phyloP scores from a whole-genome alignment of 1,284 basidiomycete species.

The Tetrapyrgos nigripes region DNA sequence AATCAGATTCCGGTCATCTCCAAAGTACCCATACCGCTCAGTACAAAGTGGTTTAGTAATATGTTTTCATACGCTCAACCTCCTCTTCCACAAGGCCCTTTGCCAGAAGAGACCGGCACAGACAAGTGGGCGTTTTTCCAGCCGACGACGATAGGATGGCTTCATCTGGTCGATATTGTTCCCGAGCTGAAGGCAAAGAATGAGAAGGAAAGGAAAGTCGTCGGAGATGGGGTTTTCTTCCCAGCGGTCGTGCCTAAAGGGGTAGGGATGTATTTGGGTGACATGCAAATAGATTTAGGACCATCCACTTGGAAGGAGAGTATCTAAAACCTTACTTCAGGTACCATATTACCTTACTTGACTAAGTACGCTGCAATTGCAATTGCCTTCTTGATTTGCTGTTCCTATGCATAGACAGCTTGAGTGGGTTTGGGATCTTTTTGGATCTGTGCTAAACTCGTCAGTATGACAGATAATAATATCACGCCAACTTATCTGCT shows the following conservation, averaged over 20 bases:
- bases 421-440: too few species aligned
- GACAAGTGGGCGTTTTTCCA: neutral
- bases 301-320: neutral
- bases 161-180: neutral
- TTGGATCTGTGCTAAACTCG: too few species aligned
- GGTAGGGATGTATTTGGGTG: neutral
- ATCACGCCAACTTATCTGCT: too few species aligned
- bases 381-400: too few species aligned
- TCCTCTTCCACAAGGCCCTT: conserved; percentile 10
- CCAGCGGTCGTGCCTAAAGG: conserved; percentile 2
- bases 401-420: too few species aligned
- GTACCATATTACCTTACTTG: too few species aligned
- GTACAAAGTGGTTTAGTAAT: neutral
- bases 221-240: conserved; percentile 15
- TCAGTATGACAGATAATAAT: too few species aligned
- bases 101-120: conserved; percentile 2
- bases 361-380: too few species aligned
- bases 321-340: neutral
- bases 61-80: conserved; percentile 9
- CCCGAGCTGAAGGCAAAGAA: conserved; percentile 4
- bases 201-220: conserved; percentile 2
- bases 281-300: neutral
- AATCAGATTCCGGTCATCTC: conserved; percentile 11
- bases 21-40: conserved; percentile 2
- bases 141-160: neutral